Conservation (phyloP, 768 basidiomycete species). For the Naganishia vishniacii region DNA sequence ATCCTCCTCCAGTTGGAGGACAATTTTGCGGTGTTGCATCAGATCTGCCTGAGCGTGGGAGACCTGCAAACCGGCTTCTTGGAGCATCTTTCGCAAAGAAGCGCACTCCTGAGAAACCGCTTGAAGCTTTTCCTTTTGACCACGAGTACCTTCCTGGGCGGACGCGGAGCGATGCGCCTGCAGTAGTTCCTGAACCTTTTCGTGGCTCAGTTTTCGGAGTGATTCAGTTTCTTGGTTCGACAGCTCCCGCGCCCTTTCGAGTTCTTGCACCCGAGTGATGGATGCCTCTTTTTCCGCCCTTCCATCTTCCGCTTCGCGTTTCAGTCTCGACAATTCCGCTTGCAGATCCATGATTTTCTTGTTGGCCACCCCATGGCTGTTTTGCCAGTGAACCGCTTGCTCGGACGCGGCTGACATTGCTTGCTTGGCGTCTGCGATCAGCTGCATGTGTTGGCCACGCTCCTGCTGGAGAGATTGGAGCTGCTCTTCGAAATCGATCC, state of each 20-base stretch:
- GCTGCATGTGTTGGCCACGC: constrained; percentile 76
- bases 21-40: constrained; percentile 61
- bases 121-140: constrained; percentile 70
- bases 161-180: constrained; percentile 7
- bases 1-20: constrained; percentile 62
- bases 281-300: constrained; percentile 68
- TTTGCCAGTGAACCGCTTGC: constrained; percentile 72
- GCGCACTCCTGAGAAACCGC: constrained; percentile 72
- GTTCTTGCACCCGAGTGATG: constrained; percentile 63
- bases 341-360: constrained; percentile 68
- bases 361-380: constrained; percentile 64
- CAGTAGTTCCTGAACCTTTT: constrained; percentile 1
- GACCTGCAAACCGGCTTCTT: constrained; percentile 65
- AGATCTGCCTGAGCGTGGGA: constrained; percentile 66
- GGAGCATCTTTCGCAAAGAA: constrained; percentile 71
- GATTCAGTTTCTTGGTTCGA: constrained; percentile 90
- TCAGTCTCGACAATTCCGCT: constrained; percentile 68
- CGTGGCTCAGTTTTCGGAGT: constrained; percentile 74
- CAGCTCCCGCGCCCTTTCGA: constrained; percentile 85
- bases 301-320: constrained; percentile 72
- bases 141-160: not conserved
- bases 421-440: constrained; percentile 74
- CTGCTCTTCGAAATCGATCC: constrained; percentile 59
- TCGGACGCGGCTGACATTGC: constrained; percentile 71
- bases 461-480: constrained; percentile 65